phyloP scores from a whole-genome alignment of 495 filamentous ascomycete genomes.

The Neurospora intermedia region DNA sequence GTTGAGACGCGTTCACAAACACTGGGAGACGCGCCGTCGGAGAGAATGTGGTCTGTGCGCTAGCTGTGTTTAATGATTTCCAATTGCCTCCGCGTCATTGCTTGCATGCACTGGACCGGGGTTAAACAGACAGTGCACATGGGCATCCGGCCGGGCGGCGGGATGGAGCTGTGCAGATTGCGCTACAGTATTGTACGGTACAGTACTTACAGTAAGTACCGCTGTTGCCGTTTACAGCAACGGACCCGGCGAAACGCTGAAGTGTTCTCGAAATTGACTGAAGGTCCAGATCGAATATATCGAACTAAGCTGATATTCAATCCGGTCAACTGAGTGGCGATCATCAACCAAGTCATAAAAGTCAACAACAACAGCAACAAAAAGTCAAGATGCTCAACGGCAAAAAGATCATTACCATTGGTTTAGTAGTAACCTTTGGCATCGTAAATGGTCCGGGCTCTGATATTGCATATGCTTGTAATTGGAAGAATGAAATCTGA shows the following conservation, averaged over 20 bases:
- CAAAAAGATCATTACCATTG: constrained; percentile 14
- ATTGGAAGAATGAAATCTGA: constrained; percentile 2
- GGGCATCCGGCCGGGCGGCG: not conserved
- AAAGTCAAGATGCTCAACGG: constrained; percentile 9
- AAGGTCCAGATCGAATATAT: not conserved
- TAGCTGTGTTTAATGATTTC: not conserved
- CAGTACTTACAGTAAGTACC: not conserved
- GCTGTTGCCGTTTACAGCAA: not conserved
- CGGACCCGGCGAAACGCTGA: not conserved
- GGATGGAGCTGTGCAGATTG: not conserved
- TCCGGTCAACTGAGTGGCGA: not conserved
- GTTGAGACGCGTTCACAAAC: not conserved
- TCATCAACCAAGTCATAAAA: not conserved
- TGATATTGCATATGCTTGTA: not conserved
- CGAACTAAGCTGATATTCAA: not conserved
- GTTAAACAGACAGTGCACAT: not conserved
- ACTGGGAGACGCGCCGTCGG: not conserved
- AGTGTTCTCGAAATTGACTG: not conserved
- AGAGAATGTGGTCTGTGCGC: not conserved
- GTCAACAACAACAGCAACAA: not conserved
- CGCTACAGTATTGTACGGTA: too few species aligned
- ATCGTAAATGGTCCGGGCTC: constrained; percentile 17
- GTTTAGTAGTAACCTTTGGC: constrained; percentile 12
- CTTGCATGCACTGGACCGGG: not conserved
- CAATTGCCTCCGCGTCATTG: not conserved